A percentile compares a stretch with the other conserved stretches of the same genome.
Evolutionary conservation across 441 rosid species (phyloP).

Genomic region (Gossypium lobatum): DNA sequence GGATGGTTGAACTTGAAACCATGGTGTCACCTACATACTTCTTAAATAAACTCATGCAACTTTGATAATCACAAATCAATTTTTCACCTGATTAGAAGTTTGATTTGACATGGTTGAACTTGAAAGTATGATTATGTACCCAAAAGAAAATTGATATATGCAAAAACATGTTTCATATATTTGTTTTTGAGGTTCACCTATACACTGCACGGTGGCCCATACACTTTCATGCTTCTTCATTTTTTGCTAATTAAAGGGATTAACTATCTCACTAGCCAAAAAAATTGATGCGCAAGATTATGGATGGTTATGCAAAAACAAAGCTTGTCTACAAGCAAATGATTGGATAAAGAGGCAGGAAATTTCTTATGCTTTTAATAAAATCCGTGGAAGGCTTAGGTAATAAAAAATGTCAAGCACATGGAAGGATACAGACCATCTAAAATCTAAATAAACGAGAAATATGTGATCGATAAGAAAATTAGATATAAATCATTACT

Average conservation of each 20-base stretch:
- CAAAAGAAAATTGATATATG: not conserved
- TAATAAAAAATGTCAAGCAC: not conserved
- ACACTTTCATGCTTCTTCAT: not conserved
- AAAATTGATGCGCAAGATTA: not conserved
- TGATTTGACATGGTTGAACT: not conserved
- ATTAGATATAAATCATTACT: not conserved
- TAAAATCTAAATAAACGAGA: not conserved
- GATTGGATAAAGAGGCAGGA: not conserved
- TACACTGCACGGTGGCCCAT: not conserved
- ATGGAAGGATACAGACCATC: not conserved
- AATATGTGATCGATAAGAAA: not conserved
- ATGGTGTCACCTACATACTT: not conserved
- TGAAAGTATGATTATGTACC: not conserved
- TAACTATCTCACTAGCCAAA: not conserved
- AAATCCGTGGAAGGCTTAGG: not conserved
- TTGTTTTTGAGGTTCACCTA: not conserved
- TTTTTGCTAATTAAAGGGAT: not conserved
- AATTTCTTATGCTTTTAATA: not conserved
- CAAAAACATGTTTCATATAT: conserved; percentile 1
- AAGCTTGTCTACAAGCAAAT: not conserved
- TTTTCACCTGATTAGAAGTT: not conserved
- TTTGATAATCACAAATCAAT: not conserved
- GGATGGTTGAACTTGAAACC: not conserved
- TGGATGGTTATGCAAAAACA: conserved; percentile 1
- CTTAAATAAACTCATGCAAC: not conserved